Percentiles rank a stretch among this genome's conserved stretches.
Evolutionary conservation across 768 basidiomycete genomes (phyloP).

Genomic region (Suillus weaverae): DNA sequence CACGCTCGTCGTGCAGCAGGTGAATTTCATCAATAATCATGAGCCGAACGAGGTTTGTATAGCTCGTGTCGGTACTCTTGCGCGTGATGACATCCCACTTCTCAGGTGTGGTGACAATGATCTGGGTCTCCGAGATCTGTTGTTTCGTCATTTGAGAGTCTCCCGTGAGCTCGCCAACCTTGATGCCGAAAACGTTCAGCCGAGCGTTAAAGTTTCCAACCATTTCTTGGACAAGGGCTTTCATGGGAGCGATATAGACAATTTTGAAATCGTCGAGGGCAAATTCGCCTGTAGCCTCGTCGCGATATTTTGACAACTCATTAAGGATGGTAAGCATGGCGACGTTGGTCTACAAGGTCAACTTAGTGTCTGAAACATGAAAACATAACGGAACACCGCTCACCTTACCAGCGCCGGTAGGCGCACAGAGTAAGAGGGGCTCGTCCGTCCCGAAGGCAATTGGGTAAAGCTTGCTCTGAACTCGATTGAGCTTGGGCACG

Average conservation of each 20-base stretch:
- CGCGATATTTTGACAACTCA: constrained; percentile 85
- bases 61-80: constrained; percentile 94
- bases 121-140: constrained; percentile 94
- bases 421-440: constrained; percentile 93
- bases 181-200: constrained; percentile 69
- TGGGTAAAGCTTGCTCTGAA: constrained; percentile 93
- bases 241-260: constrained; percentile 98
- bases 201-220: constrained; percentile 90
- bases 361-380: constrained; percentile 3
- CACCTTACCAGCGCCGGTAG: constrained; percentile 98
- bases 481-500: constrained; percentile 77
- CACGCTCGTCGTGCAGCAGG: constrained; percentile 94
- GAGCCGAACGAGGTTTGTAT: constrained; percentile 94
- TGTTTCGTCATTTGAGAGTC: constrained; percentile 98
- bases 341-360: constrained; percentile 80
- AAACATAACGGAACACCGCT: constrained; percentile 18
- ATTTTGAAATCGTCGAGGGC: constrained; percentile 93
- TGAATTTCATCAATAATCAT: constrained; percentile 99
- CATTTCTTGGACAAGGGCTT: constrained; percentile 98
- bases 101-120: constrained; percentile 98
- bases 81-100: constrained; percentile 99
- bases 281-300: constrained; percentile 75
- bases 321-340: constrained; percentile 94
- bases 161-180: constrained; percentile 93
- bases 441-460: constrained; percentile 94